Evolutionary conservation across 2,329 filamentous ascomycete species (phyloP).

Genomic region (Salinomyces thailandicus): DNA sequence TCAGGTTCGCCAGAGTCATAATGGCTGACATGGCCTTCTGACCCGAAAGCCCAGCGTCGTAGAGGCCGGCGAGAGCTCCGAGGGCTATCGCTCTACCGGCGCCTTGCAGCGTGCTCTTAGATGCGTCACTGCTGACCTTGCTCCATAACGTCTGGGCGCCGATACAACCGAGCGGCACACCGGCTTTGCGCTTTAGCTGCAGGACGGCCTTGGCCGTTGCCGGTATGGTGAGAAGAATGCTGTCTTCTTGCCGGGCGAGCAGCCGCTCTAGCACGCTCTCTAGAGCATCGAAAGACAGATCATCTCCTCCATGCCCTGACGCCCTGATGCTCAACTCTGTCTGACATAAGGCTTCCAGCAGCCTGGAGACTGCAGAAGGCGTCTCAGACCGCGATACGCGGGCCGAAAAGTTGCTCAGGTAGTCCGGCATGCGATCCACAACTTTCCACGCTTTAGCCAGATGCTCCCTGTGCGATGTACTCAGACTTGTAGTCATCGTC

Average conservation of each 20-base stretch:
- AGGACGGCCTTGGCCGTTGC: constrained; percentile 12
- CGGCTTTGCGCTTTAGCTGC: constrained; percentile 7
- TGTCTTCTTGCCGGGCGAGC: constrained; percentile 19
- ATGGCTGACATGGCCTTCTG: constrained; percentile 20
- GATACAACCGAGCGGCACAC: constrained; percentile 13
- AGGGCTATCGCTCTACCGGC: constrained; percentile 36
- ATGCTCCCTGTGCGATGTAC: no score
- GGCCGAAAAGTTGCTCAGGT: constrained; percentile 14
- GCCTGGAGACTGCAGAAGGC: constrained; percentile 14
- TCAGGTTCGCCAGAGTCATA: constrained; percentile 23
- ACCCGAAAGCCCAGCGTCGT: constrained; percentile 10
- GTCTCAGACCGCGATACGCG: constrained; percentile 22
- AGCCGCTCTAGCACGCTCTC: constrained; percentile 17
- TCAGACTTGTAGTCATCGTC: neutral
- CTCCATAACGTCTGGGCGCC: constrained; percentile 10
- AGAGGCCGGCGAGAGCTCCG: constrained; percentile 24
- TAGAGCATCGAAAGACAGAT: constrained; percentile 6
- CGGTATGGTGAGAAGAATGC: constrained; percentile 16
- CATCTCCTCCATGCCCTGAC: neutral
- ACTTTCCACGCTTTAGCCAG: constrained; percentile 7
- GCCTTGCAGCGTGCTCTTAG: constrained; percentile 31
- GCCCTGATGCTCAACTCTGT: constrained; percentile 1
- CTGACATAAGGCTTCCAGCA: constrained; percentile 15
- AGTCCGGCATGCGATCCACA: constrained; percentile 4
- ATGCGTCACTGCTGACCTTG: constrained; percentile 21